phyloP scores from a whole-genome alignment of 768 basidiomycete species.

The Asterophora lycoperdoides region DNA sequence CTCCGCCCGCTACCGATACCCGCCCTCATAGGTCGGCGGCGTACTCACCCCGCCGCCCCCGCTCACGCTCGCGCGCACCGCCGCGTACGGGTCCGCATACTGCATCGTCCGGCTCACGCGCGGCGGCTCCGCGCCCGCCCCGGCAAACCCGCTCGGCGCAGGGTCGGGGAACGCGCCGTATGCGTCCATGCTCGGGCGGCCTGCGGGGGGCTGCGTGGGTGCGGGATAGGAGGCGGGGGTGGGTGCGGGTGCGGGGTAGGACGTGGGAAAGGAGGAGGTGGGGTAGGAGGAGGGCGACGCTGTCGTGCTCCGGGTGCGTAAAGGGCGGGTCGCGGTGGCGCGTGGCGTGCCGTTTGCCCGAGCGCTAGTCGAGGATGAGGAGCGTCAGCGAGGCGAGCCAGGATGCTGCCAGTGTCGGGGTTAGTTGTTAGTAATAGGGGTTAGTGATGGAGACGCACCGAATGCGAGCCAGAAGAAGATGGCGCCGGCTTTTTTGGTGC shows the following conservation, averaged over 20 bases:
- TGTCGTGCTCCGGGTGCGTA: conserved; percentile 45
- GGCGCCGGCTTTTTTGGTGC: conserved; percentile 85
- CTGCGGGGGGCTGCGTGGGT: conserved; percentile 26
- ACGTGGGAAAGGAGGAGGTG: conserved; percentile 30
- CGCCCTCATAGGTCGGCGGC: conserved; percentile 52
- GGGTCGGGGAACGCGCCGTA: conserved; percentile 92
- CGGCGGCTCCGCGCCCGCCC: conserved; percentile 34
- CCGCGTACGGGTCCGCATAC: conserved; percentile 85
- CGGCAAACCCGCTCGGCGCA: conserved; percentile 65
- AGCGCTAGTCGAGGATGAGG: conserved; percentile 73
- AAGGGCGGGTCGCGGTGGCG: conserved; percentile 73
- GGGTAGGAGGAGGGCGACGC: conserved; percentile 37
- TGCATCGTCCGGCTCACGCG: conserved; percentile 89
- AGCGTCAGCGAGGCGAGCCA: conserved; percentile 71
- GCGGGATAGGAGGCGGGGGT: conserved; percentile 27
- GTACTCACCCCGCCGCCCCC: conserved; percentile 17
- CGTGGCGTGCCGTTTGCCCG: conserved; percentile 49
- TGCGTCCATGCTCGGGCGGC: conserved; percentile 74
- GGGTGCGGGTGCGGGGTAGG: no score
- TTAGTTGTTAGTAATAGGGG: no score
- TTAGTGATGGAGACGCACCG: no score
- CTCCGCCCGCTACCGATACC: conserved; percentile 43
- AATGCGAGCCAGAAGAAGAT: conserved; percentile 90
- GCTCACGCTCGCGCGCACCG: conserved; percentile 61
- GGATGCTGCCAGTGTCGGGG: no score